These are phyloP conservation scores for Herpetomonas tarakana DNA, from an alignment of 208 protist genomes.

Conservation along the genomic window DNA sequence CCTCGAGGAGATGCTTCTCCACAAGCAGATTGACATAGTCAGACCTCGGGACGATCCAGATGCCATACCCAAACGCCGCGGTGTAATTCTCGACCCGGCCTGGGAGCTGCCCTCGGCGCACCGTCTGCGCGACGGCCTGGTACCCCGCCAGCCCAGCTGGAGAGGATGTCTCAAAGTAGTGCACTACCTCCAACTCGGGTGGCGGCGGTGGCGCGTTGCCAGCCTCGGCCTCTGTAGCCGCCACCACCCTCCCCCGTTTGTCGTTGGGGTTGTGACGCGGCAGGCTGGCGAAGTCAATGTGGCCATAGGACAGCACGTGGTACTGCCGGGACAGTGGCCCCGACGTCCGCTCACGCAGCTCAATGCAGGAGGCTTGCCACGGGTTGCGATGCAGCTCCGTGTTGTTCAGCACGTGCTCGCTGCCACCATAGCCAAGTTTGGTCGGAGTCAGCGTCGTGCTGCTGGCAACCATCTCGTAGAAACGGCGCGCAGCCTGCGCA, in stretches of 20 bases:
- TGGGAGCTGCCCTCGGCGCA: slow-evolving; percentile 19
- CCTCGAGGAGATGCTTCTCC: slow-evolving; percentile 12
- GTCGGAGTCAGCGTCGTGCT: slow-evolving; percentile 14
- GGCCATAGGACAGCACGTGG: slow-evolving; percentile 17
- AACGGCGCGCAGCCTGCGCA: slow-evolving; percentile 3
- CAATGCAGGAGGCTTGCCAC: slow-evolving; percentile 32
- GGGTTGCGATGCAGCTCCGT: slow-evolving; percentile 22
- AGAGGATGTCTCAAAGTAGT: slow-evolving; percentile 34
- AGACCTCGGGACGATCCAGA: slow-evolving; percentile 23
- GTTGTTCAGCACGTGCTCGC: slow-evolving; percentile 34
- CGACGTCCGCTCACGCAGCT: slow-evolving; percentile 22
- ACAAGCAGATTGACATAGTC: slow-evolving; percentile 17
- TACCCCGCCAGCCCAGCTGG: slow-evolving; percentile 23
- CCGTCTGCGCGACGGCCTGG: slow-evolving; percentile 21
- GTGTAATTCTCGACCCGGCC: slow-evolving; percentile 26
- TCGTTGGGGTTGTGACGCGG: not conserved
- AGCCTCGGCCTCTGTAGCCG: not conserved
- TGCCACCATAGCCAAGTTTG: slow-evolving; percentile 22
- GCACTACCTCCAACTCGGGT: slow-evolving; percentile 27
- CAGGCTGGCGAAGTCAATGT: slow-evolving; percentile 24
- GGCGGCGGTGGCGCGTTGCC: slow-evolving; percentile 12
- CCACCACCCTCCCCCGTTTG: too few species aligned
- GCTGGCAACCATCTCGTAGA: slow-evolving; percentile 20
- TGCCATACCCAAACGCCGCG: slow-evolving; percentile 23
- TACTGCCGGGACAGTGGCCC: slow-evolving; percentile 5